Conservation (phyloP, 768 basidiomycete species). For the Hortiboletus campestris region DNA sequence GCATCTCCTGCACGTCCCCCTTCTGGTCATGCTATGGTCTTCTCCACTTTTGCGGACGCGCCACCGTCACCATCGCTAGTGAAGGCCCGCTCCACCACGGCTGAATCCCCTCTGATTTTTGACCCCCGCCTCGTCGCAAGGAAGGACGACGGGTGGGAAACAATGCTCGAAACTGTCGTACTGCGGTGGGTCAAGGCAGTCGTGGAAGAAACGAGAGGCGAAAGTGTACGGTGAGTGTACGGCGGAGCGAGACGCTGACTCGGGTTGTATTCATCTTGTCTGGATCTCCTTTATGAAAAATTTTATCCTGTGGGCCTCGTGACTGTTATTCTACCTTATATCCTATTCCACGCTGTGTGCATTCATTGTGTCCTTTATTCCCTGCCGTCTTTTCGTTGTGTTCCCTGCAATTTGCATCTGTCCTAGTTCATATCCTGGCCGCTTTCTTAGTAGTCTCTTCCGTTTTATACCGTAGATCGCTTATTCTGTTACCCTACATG, state of each 20-base stretch:
- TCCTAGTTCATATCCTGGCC: slow-evolving; percentile 3
- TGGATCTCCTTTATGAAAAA: slow-evolving; percentile 4
- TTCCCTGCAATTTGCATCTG: background rate
- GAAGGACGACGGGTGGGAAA: slow-evolving; percentile 77
- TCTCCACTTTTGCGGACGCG: background rate
- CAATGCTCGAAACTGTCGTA: slow-evolving; percentile 67
- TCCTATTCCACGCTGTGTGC: slow-evolving; percentile 9
- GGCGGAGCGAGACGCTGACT: background rate
- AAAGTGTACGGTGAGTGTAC: slow-evolving; percentile 20
- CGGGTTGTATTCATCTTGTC: background rate
- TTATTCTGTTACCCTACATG: slow-evolving; percentile 17
- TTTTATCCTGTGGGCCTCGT: slow-evolving; percentile 3
- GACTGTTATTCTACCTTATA: slow-evolving; percentile 9
- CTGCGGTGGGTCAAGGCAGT: slow-evolving; percentile 66
- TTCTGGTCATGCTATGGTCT: slow-evolving; percentile 5
- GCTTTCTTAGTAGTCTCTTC: background rate
- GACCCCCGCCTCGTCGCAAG: slow-evolving; percentile 73
- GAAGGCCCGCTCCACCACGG: slow-evolving; percentile 37
- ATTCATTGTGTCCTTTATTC: background rate
- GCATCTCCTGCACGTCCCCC: slow-evolving; percentile 24
- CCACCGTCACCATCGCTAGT: slow-evolving; percentile 33
- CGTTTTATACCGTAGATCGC: slow-evolving; percentile 10
- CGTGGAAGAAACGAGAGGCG: slow-evolving; percentile 62
- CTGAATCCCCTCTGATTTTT: slow-evolving; percentile 57
- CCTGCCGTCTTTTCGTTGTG: background rate